Percentiles rank a stretch among this genome's conserved stretches.
These are phyloP conservation scores for Verticillium zaregamsianum DNA, from an alignment of 2,329 filamentous ascomycete genomes.

Conservation along the genomic window DNA sequence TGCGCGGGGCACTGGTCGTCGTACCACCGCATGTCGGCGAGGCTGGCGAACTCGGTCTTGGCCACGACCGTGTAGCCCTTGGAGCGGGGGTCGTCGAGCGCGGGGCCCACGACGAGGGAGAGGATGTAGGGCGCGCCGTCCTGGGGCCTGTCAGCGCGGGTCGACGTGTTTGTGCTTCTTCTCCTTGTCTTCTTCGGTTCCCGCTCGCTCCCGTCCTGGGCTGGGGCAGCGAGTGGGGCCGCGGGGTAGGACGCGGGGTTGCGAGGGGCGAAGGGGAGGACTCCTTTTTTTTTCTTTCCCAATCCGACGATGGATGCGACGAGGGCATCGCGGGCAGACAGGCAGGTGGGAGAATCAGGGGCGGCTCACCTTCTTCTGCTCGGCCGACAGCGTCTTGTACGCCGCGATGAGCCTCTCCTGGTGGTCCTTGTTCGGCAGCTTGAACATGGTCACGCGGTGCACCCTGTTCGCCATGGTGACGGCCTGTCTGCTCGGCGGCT, in stretches of 20 bases:
- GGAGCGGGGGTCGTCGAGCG: conserved; percentile 53
- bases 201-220: too few species aligned
- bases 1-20: conserved; percentile 49
- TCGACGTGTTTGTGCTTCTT: not conserved
- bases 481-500: not conserved
- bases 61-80: conserved; percentile 64
- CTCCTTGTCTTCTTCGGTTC: not conserved
- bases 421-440: conserved; percentile 39
- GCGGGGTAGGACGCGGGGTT: not conserved
- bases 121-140: conserved; percentile 69
- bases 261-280: not conserved
- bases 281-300: not conserved
- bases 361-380: conserved; percentile 38
- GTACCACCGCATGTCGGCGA: conserved; percentile 69
- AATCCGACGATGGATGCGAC: too few species aligned
- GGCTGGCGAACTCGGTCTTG: conserved; percentile 57
- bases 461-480: conserved; percentile 37
- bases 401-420: conserved; percentile 39
- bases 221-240: not conserved
- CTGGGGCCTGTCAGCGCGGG: conserved; percentile 31
- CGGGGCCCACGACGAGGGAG: conserved; percentile 47
- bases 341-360: not conserved
- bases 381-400: conserved; percentile 35
- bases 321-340: too few species aligned
- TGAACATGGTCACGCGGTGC: conserved; percentile 50